A percentile compares a stretch with the other conserved stretches of the same genome.
These are phyloP conservation scores for Phlyctochytrium planicorne DNA, from an alignment of 192 early-diverging fungal genomes.

Conservation along the genomic window DNA sequence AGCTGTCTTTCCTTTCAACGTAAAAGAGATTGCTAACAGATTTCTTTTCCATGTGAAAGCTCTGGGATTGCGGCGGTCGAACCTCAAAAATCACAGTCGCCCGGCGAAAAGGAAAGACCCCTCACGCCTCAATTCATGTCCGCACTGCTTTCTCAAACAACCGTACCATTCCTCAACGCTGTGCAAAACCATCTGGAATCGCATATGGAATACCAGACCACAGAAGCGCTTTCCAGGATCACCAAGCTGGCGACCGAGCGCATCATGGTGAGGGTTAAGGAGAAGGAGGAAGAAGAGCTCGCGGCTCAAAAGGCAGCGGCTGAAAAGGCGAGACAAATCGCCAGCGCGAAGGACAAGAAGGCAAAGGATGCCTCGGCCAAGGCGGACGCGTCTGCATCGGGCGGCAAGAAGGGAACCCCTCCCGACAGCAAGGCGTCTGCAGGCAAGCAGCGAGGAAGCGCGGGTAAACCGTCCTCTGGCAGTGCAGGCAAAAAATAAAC, in stretches of 20 bases:
- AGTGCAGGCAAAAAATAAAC: too few relatives aligned
- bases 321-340: background rate
- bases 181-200: constrained; percentile 1
- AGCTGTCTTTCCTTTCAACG: background rate
- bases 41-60: too few relatives aligned
- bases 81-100: background rate
- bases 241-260: constrained; percentile 6
- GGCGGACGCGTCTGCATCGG: too few relatives aligned
- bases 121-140: constrained; percentile 1
- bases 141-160: background rate
- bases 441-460: too few relatives aligned
- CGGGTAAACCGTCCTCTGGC: too few relatives aligned
- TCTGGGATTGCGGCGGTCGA: background rate
- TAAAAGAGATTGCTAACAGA: too few relatives aligned
- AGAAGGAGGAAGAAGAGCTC: constrained; percentile 16
- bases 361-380: too few relatives aligned
- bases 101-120: constrained; percentile 2
- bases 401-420: too few relatives aligned
- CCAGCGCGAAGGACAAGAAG: background rate
- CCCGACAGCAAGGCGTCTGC: too few relatives aligned
- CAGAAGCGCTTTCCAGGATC: background rate
- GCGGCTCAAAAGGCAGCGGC: background rate
- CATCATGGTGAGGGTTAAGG: constrained; percentile 11
- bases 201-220: constrained; percentile 10
- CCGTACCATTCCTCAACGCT: background rate